Evolutionary conservation across 768 basidiomycete species (phyloP).

Genomic region (Leccinum variicolor): DNA sequence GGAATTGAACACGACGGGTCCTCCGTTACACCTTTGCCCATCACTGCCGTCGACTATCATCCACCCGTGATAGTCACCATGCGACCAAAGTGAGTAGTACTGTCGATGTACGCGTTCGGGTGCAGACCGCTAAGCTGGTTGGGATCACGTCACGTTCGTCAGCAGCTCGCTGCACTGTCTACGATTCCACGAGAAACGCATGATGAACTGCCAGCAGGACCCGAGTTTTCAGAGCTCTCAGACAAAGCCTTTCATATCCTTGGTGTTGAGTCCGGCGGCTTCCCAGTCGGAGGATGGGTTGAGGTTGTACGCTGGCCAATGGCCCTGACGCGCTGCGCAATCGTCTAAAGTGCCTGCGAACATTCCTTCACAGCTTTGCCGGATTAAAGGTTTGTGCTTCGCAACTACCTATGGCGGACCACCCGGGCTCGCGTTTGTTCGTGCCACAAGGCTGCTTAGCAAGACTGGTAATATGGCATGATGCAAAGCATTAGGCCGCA

Average conservation of each 20-base stretch:
- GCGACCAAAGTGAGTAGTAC: slow-evolving; percentile 7
- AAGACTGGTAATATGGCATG: no score
- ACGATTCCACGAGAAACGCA: slow-evolving; percentile 35
- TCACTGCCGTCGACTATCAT: slow-evolving; percentile 92
- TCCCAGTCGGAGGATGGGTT: slow-evolving; percentile 94
- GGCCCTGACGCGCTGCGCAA: slow-evolving; percentile 64
- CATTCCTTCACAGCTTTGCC: no score
- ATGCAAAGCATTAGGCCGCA: no score
- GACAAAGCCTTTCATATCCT: slow-evolving; percentile 84
- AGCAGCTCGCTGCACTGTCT: background rate
- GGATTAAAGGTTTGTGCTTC: no score
- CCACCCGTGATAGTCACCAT: slow-evolving; percentile 98
- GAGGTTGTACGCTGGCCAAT: slow-evolving; percentile 96
- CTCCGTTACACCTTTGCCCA: slow-evolving; percentile 96
- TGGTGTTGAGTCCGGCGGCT: slow-evolving; percentile 81
- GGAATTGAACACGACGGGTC: slow-evolving; percentile 33
- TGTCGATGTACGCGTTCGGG: slow-evolving; percentile 96
- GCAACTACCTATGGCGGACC: no score
- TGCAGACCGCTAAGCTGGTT: slow-evolving; percentile 89
- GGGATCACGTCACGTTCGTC: slow-evolving; percentile 1
- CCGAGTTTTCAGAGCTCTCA: slow-evolving; percentile 95
- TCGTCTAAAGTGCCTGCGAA: no score
- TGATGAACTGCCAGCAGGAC: slow-evolving; percentile 99
- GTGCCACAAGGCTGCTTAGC: no score
- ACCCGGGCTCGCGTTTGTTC: no score